Evolutionary conservation across 1,284 basidiomycete species (phyloP).

Genomic region (Tilletia indica): DNA sequence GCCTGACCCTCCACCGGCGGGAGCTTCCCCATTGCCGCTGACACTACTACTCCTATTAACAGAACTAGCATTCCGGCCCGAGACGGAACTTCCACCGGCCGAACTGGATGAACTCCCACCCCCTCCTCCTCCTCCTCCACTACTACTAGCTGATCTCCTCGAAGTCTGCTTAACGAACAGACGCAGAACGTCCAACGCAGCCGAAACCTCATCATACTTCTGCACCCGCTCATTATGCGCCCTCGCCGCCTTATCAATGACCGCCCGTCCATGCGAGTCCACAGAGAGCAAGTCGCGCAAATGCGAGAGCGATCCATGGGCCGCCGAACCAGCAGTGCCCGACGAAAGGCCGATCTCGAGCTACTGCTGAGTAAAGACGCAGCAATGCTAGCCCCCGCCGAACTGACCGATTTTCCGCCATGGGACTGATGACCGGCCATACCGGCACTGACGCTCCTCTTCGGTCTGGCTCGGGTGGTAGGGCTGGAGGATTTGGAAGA

Average conservation of each 20-base stretch:
- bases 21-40: background rate
- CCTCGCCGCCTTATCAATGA: background rate
- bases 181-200: background rate
- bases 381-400: background rate
- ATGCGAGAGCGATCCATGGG: background rate
- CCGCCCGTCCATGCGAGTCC: background rate
- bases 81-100: constrained; percentile 6
- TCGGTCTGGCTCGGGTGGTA: background rate
- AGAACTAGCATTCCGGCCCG: constrained; percentile 4
- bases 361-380: background rate
- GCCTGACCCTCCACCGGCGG: no score
- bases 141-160: no score
- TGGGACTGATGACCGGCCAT: background rate
- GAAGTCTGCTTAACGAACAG: background rate
- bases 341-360: background rate
- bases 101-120: background rate
- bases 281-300: background rate
- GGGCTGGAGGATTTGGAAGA: no score
- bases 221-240: constrained; percentile 9
- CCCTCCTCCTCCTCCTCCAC: background rate
- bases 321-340: background rate
- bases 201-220: constrained; percentile 12
- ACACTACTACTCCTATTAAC: background rate
- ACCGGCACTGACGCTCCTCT: constrained; percentile 8
- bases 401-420: background rate